A percentile compares a stretch with the other conserved stretches of the same genome.
Evolutionary conservation across 805 yeast genomes (phyloP).

Genomic region (Ogataea pilisensis): DNA sequence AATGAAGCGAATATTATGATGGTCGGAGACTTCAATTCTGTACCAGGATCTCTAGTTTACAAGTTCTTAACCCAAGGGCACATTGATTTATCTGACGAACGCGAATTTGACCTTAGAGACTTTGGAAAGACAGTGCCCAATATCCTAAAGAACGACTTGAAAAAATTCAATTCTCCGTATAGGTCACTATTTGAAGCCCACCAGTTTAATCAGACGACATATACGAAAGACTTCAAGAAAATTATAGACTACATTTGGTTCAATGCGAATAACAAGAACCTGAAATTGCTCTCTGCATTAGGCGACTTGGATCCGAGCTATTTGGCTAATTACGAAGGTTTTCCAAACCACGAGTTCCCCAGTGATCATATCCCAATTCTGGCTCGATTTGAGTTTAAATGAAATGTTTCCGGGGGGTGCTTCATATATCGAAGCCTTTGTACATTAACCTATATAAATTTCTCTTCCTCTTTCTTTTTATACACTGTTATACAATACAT

Average conservation of each 20-base stretch:
- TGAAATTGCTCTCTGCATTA: constrained; percentile 41
- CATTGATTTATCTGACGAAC: constrained; percentile 14
- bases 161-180: constrained; percentile 27
- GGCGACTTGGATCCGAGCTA: constrained; percentile 43
- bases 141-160: constrained; percentile 12
- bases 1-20: constrained; percentile 37
- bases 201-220: constrained; percentile 36
- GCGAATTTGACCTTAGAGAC: constrained; percentile 15
- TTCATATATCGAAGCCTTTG: no score
- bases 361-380: constrained; percentile 41
- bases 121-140: constrained; percentile 16
- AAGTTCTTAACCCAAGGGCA: constrained; percentile 35
- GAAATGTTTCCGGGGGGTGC: no score
- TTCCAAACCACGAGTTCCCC: constrained; percentile 57
- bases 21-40: constrained; percentile 57
- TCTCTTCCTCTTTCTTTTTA: no score
- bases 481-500: no score
- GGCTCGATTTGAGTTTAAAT: constrained; percentile 21
- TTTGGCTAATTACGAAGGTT: constrained; percentile 31
- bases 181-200: constrained; percentile 19
- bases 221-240: constrained; percentile 45
- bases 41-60: constrained; percentile 45
- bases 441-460: no score
- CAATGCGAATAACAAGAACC: constrained; percentile 31
- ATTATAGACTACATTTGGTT: constrained; percentile 60